Percentiles rank a stretch among this genome's conserved stretches.
phyloP scores from a whole-genome alignment of 1,139 yeast genomes.

The Kluyveromyces sp. region DNA sequence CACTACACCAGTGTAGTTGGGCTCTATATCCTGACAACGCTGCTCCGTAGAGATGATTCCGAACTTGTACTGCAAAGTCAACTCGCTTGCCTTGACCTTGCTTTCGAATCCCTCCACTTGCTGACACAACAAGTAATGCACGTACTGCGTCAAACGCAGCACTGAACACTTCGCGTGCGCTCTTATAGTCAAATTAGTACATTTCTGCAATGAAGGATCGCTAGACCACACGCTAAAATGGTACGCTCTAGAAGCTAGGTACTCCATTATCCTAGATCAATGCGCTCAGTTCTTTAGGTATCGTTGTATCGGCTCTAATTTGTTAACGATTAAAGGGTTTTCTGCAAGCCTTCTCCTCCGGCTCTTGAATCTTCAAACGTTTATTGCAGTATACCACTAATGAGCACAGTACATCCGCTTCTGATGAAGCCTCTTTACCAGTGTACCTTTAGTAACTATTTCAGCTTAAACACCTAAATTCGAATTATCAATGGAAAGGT shows the following conservation, averaged over 20 bases:
- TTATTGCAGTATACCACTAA: no score
- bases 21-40: slow-evolving; percentile 14
- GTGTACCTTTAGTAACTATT: no score
- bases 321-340: no score
- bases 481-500: no score
- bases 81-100: slow-evolving; percentile 3
- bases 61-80: slow-evolving; percentile 2
- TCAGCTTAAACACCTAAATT: no score
- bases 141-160: slow-evolving; percentile 23
- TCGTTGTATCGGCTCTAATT: no score
- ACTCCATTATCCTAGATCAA: slow-evolving; percentile 18
- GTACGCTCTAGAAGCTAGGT: slow-evolving; percentile 19
- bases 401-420: no score
- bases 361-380: no score
- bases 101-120: neutral
- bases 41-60: slow-evolving; percentile 2
- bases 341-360: no score
- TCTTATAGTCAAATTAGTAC: slow-evolving; percentile 16
- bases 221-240: slow-evolving; percentile 20
- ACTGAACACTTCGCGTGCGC: slow-evolving; percentile 24
- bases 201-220: slow-evolving; percentile 12
- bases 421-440: no score
- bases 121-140: slow-evolving; percentile 15
- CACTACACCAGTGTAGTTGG: slow-evolving; percentile 12
- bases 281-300: no score